phyloP scores from a whole-genome alignment of 2,329 filamentous ascomycete genomes.

The Colletotrichum musicola region DNA sequence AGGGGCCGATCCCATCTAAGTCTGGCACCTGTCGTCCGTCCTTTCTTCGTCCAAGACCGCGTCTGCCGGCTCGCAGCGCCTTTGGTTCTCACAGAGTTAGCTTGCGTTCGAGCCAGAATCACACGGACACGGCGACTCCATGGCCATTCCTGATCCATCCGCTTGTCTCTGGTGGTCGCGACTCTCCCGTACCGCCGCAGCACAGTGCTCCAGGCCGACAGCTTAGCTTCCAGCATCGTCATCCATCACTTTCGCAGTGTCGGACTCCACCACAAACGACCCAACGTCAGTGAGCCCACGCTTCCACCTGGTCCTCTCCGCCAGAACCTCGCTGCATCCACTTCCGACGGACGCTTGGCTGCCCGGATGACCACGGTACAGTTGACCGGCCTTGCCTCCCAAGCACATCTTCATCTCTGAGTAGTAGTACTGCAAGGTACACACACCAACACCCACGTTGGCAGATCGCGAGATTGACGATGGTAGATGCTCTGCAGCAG shows the following conservation, averaged over 20 bases:
- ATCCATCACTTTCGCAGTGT: not conserved
- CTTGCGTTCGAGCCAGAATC: constrained; percentile 1
- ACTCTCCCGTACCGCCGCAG: not conserved
- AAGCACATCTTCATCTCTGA: not conserved
- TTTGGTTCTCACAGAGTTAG: not conserved
- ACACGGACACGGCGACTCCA: constrained; percentile 17
- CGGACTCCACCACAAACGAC: constrained; percentile 3
- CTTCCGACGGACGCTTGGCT: constrained; percentile 14
- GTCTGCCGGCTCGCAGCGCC: constrained; percentile 6
- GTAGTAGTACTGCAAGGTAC: constrained; percentile 1
- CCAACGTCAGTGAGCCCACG: constrained; percentile 21
- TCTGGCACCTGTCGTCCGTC: constrained; percentile 16
- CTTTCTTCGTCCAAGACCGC: constrained; percentile 15
- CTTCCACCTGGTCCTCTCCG: constrained; percentile 14
- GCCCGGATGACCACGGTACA: constrained; percentile 2
- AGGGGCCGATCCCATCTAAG: constrained; percentile 8
- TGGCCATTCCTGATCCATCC: constrained; percentile 17
- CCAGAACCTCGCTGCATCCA: constrained; percentile 17
- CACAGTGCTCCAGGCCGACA: not conserved
- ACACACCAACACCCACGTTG: not conserved
- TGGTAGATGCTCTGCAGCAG: constrained; percentile 2
- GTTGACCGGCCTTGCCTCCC: not conserved
- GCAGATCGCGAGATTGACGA: constrained; percentile 23
- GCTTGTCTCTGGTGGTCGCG: constrained; percentile 1
- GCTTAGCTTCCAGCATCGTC: no score